A percentile compares a stretch with the other conserved stretches of the same genome.
These are phyloP conservation scores for Yamadazyma pseudoaaseri DNA, from an alignment of 1,139 yeast species.

Conservation along the genomic window DNA sequence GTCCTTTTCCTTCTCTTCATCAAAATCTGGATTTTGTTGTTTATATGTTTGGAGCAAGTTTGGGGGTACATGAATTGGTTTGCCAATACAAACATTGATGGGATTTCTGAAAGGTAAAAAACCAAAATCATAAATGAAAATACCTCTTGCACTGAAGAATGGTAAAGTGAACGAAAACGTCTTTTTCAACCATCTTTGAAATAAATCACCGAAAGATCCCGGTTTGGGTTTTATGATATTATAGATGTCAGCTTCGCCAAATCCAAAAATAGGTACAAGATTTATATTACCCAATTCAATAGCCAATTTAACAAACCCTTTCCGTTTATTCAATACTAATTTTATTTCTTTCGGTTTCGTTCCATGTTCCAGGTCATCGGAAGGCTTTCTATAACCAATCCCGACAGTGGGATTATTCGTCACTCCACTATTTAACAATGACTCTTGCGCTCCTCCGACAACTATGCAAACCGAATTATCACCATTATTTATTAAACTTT, in stretches of 20 bases:
- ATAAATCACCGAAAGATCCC: slow-evolving; percentile 48
- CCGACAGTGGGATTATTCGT: slow-evolving; percentile 35
- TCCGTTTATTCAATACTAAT: slow-evolving; percentile 72
- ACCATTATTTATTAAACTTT: slow-evolving; percentile 59
- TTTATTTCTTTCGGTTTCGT: slow-evolving; percentile 11
- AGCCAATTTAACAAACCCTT: slow-evolving; percentile 88
- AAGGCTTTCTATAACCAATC: slow-evolving; percentile 55
- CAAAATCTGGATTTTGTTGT: slow-evolving; percentile 26
- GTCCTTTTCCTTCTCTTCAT: slow-evolving; percentile 14
- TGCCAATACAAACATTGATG: slow-evolving; percentile 77
- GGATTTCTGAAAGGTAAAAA: slow-evolving; percentile 82
- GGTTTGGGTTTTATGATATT: slow-evolving; percentile 57
- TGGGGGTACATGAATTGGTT: slow-evolving; percentile 70
- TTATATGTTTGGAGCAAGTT: slow-evolving; percentile 33
- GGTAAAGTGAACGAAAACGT: slow-evolving; percentile 84
- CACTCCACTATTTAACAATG: slow-evolving; percentile 54
- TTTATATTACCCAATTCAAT: slow-evolving; percentile 73
- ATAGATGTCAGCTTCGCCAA: slow-evolving; percentile 88
- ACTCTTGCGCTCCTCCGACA: slow-evolving; percentile 94
- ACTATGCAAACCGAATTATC: slow-evolving; percentile 83
- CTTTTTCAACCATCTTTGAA: slow-evolving; percentile 73
- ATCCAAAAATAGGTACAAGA: slow-evolving; percentile 85
- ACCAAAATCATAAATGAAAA: slow-evolving; percentile 91
- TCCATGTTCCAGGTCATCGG: not conserved
- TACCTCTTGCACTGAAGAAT: slow-evolving; percentile 87